A percentile compares a stretch with the other conserved stretches of the same genome.
Evolutionary conservation across 345 rosid species (phyloP).

Genomic region (Salix brachista): DNA sequence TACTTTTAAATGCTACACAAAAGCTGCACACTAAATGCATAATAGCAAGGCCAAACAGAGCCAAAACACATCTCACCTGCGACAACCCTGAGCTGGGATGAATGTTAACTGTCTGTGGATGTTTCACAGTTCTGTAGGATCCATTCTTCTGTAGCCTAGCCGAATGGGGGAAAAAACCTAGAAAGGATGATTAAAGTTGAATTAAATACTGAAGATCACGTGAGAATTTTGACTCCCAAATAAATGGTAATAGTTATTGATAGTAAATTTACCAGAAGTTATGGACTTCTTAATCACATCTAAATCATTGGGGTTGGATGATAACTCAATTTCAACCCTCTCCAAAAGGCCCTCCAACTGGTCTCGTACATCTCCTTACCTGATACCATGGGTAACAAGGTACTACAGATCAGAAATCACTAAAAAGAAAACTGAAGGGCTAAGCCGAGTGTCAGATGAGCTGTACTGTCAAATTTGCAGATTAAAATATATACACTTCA

Average conservation of each 20-base stretch:
- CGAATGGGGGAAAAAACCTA: conserved; percentile 61
- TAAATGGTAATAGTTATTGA: no score
- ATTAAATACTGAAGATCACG: no score
- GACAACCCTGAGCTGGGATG: no score
- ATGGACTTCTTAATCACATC: conserved; percentile 77
- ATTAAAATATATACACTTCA: not conserved
- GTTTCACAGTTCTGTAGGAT: no score
- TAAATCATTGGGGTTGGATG: conserved; percentile 57
- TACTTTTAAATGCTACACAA: not conserved
- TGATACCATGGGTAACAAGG: conserved; percentile 27
- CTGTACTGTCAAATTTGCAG: not conserved
- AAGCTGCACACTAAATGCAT: not conserved
- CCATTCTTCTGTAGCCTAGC: no score
- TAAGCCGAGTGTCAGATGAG: not conserved
- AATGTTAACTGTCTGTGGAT: no score
- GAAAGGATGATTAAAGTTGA: no score
- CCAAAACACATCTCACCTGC: not conserved
- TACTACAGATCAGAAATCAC: not conserved
- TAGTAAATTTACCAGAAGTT: conserved; percentile 45
- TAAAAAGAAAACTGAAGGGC: not conserved
- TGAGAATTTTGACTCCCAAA: no score
- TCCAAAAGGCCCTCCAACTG: conserved; percentile 93
- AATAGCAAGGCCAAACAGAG: not conserved
- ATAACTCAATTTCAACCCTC: conserved; percentile 86
- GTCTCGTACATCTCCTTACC: conserved; percentile 89